Conservation (phyloP, 768 basidiomycete genomes). For the Mycena indigotica region DNA sequence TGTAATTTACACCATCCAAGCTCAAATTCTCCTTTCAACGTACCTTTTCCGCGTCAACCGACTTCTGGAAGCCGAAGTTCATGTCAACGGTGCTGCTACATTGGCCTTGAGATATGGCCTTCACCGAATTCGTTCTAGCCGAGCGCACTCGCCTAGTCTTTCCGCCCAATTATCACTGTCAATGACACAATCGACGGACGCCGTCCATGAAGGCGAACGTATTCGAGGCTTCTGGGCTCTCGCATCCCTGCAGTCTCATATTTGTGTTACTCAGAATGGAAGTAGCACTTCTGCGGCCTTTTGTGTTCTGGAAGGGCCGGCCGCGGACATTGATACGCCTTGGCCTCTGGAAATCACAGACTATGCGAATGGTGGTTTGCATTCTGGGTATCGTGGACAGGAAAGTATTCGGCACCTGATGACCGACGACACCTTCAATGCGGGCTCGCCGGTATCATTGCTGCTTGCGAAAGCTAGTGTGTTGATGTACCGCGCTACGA, state of each 20-base stretch:
- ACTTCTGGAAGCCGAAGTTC: constrained; percentile 14
- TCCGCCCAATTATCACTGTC: not conserved
- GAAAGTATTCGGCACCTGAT: constrained; percentile 9
- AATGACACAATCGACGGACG: constrained; percentile 8
- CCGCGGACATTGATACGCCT: constrained; percentile 22
- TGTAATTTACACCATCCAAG: constrained; percentile 16
- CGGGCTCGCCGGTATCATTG: not conserved
- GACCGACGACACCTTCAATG: not conserved
- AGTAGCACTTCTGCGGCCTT: constrained; percentile 4
- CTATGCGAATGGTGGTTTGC: constrained; percentile 4
- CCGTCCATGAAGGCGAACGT: constrained; percentile 21
- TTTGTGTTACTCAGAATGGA: constrained; percentile 6
- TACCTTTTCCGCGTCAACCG: constrained; percentile 9
- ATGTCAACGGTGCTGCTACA: constrained; percentile 15
- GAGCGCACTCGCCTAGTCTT: not conserved
- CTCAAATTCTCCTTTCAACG: constrained; percentile 15
- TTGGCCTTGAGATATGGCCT: constrained; percentile 7
- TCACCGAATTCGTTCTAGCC: constrained; percentile 10
- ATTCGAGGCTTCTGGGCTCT: constrained; percentile 24
- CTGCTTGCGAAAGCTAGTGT: constrained; percentile 13
- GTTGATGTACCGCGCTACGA: constrained; percentile 10
- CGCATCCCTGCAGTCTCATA: constrained; percentile 7
- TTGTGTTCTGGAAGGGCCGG: constrained; percentile 16
- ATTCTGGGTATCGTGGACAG: not conserved
- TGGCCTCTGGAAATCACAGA: constrained; percentile 21